Evolutionary conservation across 129 eudicot genomes (phyloP).

Genomic region (Chrysanthemum makinoi): DNA sequence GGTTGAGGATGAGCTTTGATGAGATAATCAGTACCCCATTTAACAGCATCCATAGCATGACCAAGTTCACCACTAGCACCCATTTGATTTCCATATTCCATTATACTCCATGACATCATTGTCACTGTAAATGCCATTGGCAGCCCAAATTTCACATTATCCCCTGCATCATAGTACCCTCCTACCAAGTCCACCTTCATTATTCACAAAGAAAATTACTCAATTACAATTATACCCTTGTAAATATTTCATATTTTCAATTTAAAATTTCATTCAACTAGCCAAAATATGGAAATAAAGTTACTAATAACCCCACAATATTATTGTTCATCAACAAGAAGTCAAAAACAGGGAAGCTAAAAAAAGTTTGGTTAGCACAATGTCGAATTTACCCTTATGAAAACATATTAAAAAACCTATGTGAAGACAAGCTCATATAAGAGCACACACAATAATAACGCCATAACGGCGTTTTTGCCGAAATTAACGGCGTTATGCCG

Average conservation of each 20-base stretch:
- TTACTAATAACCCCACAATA: too few relatives aligned
- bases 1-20: slow-evolving; percentile 77
- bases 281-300: too few relatives aligned
- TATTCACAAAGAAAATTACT: neutral
- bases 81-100: slow-evolving; percentile 46
- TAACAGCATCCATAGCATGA: slow-evolving; percentile 65
- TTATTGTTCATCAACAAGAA: too few relatives aligned
- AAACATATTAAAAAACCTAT: too few relatives aligned
- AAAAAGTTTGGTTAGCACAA: too few relatives aligned
- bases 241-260: neutral
- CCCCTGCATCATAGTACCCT: slow-evolving; percentile 93
- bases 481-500: too few relatives aligned
- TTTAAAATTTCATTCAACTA: too few relatives aligned
- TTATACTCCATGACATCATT: slow-evolving; percentile 77
- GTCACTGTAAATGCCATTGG: slow-evolving; percentile 92
- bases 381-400: too few relatives aligned
- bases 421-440: too few relatives aligned
- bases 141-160: slow-evolving; percentile 76
- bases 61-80: slow-evolving; percentile 47
- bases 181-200: slow-evolving; percentile 86
- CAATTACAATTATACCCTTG: neutral
- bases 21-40: slow-evolving; percentile 89
- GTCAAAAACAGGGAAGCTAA: too few relatives aligned
- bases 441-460: too few relatives aligned
- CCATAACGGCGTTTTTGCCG: too few relatives aligned